Conservation (phyloP, 208 protist genomes). For the Leishmania aethiopica region DNA sequence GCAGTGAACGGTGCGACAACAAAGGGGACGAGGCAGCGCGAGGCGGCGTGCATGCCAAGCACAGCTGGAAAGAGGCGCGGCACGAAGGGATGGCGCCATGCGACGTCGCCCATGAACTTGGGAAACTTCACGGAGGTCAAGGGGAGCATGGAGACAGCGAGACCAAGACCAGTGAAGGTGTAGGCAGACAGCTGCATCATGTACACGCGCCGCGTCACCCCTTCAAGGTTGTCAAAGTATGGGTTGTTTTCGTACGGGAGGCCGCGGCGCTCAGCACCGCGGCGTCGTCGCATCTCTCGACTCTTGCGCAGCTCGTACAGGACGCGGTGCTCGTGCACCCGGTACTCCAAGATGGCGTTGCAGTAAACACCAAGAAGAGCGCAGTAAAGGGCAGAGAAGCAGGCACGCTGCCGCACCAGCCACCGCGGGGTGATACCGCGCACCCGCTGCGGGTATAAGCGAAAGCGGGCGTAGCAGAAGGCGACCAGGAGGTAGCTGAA, state of each 20-base stretch:
- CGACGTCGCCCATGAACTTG: slow-evolving; percentile 89
- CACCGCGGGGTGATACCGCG: slow-evolving; percentile 80
- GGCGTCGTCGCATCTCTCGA: slow-evolving; percentile 75
- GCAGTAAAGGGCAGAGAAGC: slow-evolving; percentile 75
- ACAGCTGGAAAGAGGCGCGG: slow-evolving; percentile 84
- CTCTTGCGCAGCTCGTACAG: slow-evolving; percentile 80
- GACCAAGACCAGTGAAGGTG: slow-evolving; percentile 41
- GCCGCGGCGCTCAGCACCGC: slow-evolving; percentile 53
- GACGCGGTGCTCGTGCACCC: slow-evolving; percentile 73
- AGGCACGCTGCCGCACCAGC: slow-evolving; percentile 76
- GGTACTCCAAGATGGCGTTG: slow-evolving; percentile 79
- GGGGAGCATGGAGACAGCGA: slow-evolving; percentile 69
- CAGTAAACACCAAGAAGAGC: slow-evolving; percentile 71
- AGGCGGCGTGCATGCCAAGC: slow-evolving; percentile 82
- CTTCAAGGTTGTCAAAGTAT: slow-evolving; percentile 82
- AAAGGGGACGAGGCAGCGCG: slow-evolving; percentile 83
- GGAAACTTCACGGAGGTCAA: slow-evolving; percentile 80
- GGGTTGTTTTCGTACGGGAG: slow-evolving; percentile 64
- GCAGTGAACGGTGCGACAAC: slow-evolving; percentile 78
- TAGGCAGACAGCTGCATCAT: slow-evolving; percentile 73
- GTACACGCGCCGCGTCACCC: slow-evolving; percentile 79
- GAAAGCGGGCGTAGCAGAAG: slow-evolving; percentile 84
- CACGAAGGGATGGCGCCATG: slow-evolving; percentile 84
- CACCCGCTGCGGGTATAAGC: slow-evolving; percentile 77
- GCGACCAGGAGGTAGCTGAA: slow-evolving; percentile 75